Evolutionary conservation across 2,329 filamentous ascomycete genomes (phyloP).

Genomic region (Rhexocercosporidium sp.): DNA sequence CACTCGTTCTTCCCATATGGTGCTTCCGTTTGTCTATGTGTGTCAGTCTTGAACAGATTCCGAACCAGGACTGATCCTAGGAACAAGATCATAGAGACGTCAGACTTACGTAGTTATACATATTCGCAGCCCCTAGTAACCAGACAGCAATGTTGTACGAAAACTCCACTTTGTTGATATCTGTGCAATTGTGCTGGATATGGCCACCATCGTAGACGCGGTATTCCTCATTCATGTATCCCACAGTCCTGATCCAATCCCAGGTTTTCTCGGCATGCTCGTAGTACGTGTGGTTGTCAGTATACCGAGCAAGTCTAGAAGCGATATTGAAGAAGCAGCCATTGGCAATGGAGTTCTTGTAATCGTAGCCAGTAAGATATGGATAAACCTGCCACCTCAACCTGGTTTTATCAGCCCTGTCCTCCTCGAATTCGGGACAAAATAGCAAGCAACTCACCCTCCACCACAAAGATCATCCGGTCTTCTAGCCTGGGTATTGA

Average conservation of each 20-base stretch:
- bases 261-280: conserved; percentile 77
- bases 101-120: conserved; percentile 53
- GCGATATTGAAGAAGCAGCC: conserved; percentile 73
- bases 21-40: conserved; percentile 43
- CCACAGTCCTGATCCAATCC: conserved; percentile 62
- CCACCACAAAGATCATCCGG: conserved; percentile 76
- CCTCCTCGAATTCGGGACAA: not conserved
- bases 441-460: conserved; percentile 50
- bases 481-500: conserved; percentile 75
- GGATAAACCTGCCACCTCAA: conserved; percentile 86
- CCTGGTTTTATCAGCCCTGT: conserved; percentile 31
- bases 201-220: conserved; percentile 63
- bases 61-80: too few species aligned
- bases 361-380: conserved; percentile 63
- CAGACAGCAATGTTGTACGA: conserved; percentile 72
- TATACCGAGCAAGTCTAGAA: conserved; percentile 77
- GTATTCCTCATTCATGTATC: conserved; percentile 62
- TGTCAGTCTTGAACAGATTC: too few species aligned
- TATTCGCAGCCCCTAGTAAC: conserved; percentile 56
- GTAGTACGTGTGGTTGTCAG: conserved; percentile 77
- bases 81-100: conserved; percentile 61
- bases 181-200: conserved; percentile 52
- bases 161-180: conserved; percentile 66
- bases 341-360: conserved; percentile 73
- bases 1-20: conserved; percentile 46